A percentile compares a stretch with the other conserved stretches of the same genome.
phyloP scores from a whole-genome alignment of 176 grass and related monocot species.

The Oryza coarctata region DNA sequence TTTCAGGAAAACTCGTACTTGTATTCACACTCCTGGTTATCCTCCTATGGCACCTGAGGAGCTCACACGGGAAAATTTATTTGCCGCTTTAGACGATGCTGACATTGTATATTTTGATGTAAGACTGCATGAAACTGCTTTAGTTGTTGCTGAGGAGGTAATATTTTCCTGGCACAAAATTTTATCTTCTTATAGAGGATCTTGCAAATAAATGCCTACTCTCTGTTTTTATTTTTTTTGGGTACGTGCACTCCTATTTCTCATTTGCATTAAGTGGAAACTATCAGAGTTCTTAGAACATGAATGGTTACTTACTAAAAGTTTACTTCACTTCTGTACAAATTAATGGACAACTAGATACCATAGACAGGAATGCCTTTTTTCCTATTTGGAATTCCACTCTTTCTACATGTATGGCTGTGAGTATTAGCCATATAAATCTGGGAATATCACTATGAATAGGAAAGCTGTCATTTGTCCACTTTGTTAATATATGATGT shows the following conservation, averaged over 20 bases:
- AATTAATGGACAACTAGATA: background rate
- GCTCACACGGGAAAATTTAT: conserved; percentile 59
- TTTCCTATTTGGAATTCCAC: background rate
- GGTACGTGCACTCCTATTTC: background rate
- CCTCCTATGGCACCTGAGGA: conserved; percentile 80
- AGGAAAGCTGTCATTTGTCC: background rate
- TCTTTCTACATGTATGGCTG: background rate
- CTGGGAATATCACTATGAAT: background rate
- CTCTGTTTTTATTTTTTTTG: background rate
- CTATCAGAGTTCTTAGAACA: background rate
- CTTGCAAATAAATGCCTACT: background rate
- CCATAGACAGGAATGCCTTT: background rate
- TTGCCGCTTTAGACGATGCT: conserved; percentile 59
- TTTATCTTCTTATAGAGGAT: background rate
- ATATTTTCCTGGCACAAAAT: conserved; percentile 25
- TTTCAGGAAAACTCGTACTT: conserved; percentile 95
- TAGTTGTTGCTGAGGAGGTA: conserved; percentile 96
- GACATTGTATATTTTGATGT: conserved; percentile 84
- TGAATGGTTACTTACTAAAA: background rate
- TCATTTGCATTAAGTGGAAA: background rate
- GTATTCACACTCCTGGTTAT: conserved; percentile 89
- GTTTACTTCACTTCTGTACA: background rate
- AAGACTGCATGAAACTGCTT: conserved; percentile 76
- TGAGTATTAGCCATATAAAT: background rate
- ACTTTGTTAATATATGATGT: background rate